Evolutionary conservation across 2,329 filamentous ascomycete genomes (phyloP).

Genomic region (Paecilomyces dactylethromorphus): DNA sequence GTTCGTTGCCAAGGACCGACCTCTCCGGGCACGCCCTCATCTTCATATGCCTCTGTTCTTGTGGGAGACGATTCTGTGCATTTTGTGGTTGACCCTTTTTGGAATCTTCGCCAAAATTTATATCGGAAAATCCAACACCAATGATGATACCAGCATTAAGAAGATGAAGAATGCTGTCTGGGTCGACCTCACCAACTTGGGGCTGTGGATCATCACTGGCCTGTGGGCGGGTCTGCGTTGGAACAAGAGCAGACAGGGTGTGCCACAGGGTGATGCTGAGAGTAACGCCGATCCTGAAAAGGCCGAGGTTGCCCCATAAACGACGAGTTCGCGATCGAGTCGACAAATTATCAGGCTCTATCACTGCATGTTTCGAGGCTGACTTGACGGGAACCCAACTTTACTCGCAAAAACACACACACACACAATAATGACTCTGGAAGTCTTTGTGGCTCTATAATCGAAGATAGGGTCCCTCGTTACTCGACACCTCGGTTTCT

Average conservation of each 20-base stretch:
- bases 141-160: constrained; percentile 57
- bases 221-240: constrained; percentile 29
- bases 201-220: constrained; percentile 67
- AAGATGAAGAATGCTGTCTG: constrained; percentile 85
- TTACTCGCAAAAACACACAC: not conserved
- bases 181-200: constrained; percentile 67
- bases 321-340: not conserved
- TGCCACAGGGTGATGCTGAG: not conserved
- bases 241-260: constrained; percentile 19
- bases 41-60: constrained; percentile 44
- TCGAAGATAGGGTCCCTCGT: not conserved
- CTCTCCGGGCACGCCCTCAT: constrained; percentile 20
- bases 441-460: not conserved
- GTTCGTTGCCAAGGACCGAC: constrained; percentile 32
- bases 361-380: not conserved
- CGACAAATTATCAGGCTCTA: not conserved
- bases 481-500: not conserved
- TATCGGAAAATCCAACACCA: constrained; percentile 57
- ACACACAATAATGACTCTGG: not conserved
- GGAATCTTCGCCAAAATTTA: constrained; percentile 79
- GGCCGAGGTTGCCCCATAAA: not conserved
- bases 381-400: not conserved
- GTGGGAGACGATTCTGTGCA: constrained; percentile 66
- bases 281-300: not conserved
- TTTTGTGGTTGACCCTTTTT: constrained; percentile 77